Percentiles rank a stretch among this genome's conserved stretches.
Evolutionary conservation across 1,284 basidiomycete species (phyloP).

Genomic region (Ceratobasidium sp.): DNA sequence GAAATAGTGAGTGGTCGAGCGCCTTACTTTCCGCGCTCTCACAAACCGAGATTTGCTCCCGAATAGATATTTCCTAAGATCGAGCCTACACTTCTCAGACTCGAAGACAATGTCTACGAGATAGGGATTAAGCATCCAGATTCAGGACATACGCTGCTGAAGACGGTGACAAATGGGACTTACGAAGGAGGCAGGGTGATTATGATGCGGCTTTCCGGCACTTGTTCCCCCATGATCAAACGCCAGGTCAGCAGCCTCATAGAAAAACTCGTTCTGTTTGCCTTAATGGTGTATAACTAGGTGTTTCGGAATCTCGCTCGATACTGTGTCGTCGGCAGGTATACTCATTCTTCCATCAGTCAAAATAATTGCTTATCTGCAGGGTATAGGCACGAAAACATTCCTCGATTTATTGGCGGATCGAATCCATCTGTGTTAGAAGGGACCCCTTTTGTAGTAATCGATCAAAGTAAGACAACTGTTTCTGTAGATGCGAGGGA

Average conservation of each 20-base stretch:
- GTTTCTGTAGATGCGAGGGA: not conserved
- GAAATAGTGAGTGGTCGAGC: not conserved
- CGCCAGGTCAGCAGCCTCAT: not conserved
- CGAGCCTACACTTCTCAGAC: not conserved
- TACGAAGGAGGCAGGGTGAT: not conserved
- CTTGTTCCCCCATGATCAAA: not conserved
- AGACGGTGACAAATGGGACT: not conserved
- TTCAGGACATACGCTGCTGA: not conserved
- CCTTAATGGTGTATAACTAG: not conserved
- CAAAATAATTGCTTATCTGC: not conserved
- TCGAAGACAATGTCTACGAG: not conserved
- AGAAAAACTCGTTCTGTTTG: too few species aligned
- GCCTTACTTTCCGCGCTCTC: not conserved
- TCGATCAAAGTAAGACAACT: not conserved
- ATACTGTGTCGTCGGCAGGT: not conserved
- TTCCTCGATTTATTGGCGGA: not conserved
- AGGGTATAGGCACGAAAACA: not conserved
- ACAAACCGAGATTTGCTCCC: not conserved
- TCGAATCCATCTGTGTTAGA: not conserved
- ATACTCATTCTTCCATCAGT: not conserved
- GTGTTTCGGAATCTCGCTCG: not conserved
- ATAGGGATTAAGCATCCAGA: not conserved
- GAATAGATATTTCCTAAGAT: not conserved
- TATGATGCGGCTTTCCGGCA: slow-evolving; percentile 5
- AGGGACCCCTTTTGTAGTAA: not conserved